Conservation (phyloP, 139 green algal species). For the Chlamydomonas sp. region DNA sequence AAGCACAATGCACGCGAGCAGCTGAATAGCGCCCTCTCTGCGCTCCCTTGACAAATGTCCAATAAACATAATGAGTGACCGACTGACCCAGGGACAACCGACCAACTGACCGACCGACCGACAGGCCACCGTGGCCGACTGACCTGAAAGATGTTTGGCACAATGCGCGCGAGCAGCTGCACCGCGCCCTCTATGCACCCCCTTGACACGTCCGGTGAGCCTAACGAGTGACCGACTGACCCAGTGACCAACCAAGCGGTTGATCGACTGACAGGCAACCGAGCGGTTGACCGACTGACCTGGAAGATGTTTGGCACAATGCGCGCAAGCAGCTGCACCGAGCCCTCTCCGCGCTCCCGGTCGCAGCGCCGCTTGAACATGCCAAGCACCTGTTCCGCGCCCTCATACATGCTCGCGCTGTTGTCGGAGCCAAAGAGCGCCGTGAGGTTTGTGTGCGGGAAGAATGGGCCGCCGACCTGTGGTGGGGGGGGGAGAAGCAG, state of each 20-base stretch:
- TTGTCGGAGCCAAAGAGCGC: conserved; percentile 29
- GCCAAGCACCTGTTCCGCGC: conserved; percentile 39
- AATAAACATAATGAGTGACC: no score
- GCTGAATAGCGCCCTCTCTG: conserved; percentile 28
- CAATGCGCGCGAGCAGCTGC: conserved; percentile 33
- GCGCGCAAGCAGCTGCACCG: conserved; percentile 36
- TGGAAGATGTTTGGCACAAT: conserved; percentile 41
- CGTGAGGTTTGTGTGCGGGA: conserved; percentile 29
- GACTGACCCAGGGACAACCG: no score
- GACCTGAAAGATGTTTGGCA: conserved; percentile 42
- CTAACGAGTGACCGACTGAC: no score
- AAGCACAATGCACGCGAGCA: conserved; percentile 33
- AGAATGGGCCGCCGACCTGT: conserved; percentile 29
- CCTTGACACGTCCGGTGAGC: no score
- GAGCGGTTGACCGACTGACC: conserved; percentile 21
- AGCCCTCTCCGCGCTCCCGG: no score
- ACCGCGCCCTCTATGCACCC: conserved; percentile 34
- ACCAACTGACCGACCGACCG: no score
- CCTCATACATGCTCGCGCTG: conserved; percentile 27
- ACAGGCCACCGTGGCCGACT: no score
- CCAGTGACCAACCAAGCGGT: no score
- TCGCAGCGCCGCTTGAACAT: conserved; percentile 44
- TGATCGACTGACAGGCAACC: no score
- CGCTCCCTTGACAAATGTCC: no score
- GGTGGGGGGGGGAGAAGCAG: no score